Evolutionary conservation across 208 protist genomes (phyloP).

Genomic region (Trichomonas tenax): DNA sequence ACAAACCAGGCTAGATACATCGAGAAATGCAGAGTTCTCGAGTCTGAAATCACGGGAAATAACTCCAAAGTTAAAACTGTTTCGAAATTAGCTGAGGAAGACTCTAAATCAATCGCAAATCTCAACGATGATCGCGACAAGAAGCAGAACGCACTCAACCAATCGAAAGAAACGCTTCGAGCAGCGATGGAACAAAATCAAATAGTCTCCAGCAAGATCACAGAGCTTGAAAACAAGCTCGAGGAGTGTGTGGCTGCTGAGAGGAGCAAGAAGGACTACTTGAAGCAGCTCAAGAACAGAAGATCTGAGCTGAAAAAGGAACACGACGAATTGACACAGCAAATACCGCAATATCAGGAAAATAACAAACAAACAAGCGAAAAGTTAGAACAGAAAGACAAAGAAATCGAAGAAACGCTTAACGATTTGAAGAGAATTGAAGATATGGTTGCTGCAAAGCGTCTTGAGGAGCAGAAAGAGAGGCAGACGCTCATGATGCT

Average conservation of each 20-base stretch:
- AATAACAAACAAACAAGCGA: not conserved
- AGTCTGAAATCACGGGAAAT: constrained; percentile 14
- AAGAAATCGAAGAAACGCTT: not conserved
- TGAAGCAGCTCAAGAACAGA: not conserved
- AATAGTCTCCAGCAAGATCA: not conserved
- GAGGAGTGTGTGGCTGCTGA: not conserved
- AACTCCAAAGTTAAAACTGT: not conserved
- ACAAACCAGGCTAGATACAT: constrained; percentile 9
- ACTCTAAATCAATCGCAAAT: not conserved
- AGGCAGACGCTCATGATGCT: not conserved
- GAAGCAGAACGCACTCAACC: not conserved
- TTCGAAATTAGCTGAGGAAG: constrained; percentile 8
- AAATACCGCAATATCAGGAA: not conserved
- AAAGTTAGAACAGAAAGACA: not conserved
- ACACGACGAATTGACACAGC: not conserved
- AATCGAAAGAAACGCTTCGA: not conserved
- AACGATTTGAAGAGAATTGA: not conserved
- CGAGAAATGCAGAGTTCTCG: not conserved
- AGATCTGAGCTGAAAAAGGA: not conserved
- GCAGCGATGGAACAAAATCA: not conserved
- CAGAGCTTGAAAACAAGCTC: not conserved
- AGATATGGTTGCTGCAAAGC: not conserved
- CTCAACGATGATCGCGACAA: not conserved
- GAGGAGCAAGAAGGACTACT: not conserved
- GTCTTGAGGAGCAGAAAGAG: not conserved